phyloP scores from a whole-genome alignment of 2,329 filamentous ascomycete genomes.

The Ophiosphaerella herpotricha region DNA sequence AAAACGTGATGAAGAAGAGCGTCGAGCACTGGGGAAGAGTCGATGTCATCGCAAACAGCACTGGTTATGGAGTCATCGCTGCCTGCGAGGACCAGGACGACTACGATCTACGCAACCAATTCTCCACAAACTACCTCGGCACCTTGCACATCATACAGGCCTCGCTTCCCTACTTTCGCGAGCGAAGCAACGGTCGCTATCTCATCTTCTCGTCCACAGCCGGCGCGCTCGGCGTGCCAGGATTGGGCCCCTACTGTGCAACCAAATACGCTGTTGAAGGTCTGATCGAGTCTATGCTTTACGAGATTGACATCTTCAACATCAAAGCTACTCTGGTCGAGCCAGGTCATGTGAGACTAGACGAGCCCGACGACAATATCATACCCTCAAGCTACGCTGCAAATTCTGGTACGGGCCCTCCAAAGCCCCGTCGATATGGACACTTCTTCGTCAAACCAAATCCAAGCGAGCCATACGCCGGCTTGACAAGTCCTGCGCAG shows the following conservation, averaged over 20 bases:
- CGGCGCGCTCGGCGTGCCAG: slow-evolving; percentile 90
- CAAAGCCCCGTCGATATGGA: slow-evolving; percentile 75
- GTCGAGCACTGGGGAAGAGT: slow-evolving; percentile 78
- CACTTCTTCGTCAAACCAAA: slow-evolving; percentile 90
- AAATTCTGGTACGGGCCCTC: slow-evolving; percentile 37
- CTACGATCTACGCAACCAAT: slow-evolving; percentile 91
- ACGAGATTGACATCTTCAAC: slow-evolving; percentile 89
- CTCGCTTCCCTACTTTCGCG: slow-evolving; percentile 84
- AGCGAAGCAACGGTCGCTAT: slow-evolving; percentile 75
- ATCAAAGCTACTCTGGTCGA: slow-evolving; percentile 94
- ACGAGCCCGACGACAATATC: slow-evolving; percentile 68
- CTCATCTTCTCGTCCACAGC: slow-evolving; percentile 93
- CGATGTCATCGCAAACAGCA: slow-evolving; percentile 88
- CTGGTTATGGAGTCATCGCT: slow-evolving; percentile 92
- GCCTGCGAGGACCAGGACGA: slow-evolving; percentile 97
- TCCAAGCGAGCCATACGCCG: slow-evolving; percentile 75
- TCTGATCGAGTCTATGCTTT: slow-evolving; percentile 93
- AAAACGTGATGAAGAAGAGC: slow-evolving; percentile 69
- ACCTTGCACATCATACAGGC: slow-evolving; percentile 91
- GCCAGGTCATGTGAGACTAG: slow-evolving; percentile 83
- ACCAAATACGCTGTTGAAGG: slow-evolving; percentile 98
- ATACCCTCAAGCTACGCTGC: slow-evolving; percentile 22
- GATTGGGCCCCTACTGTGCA: slow-evolving; percentile 90
- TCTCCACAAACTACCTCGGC: slow-evolving; percentile 97
- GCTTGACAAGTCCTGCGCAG: slow-evolving; percentile 77